Evolutionary conservation across 805 yeast species (phyloP), one percentile per base, ranked within the genome.

Genomic region (Cephaloascus albidus): DNA sequence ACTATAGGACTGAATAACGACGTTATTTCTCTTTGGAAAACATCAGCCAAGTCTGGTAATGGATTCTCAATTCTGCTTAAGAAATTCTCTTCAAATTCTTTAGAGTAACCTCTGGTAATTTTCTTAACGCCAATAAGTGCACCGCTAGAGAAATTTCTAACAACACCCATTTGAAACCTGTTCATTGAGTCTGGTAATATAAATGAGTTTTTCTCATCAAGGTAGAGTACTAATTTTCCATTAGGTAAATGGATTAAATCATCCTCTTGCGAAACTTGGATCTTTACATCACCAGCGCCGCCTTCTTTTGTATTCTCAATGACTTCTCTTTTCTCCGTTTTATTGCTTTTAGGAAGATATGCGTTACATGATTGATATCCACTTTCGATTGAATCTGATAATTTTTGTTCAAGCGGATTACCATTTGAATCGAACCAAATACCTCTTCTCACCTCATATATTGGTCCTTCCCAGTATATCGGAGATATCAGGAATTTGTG

Each of bases 381-480:
- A 4, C 50, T 50, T 54, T 89, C 97, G 17, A 89, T 50, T 40
- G 72, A 76, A 1, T 64, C 60, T 0, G 93, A 65, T 4, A 79
- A 42, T 1, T 60, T 57, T 1, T 63, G 62, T 8, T 66, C 51
- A 20, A 86, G 58, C 0, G 94, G 94, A 4, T 51, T 50, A 1
- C 76, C 76, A 38, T 74, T 74, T 8, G 71, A 53, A 30, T 67
- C 60, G 54, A 86, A 87, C 97, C 97, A 90, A 1, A 78, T 55
- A 1, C 96, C 96, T 40, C 97, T 63, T 36, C 96, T 66, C 1
- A 90, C 82, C 43, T 85, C 88, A 53, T 79, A 90, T 0, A 65
- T 61, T 0, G 96, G 93, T 1, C 97, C 97, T 5, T 76, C 78
- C 97, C 97, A 90, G 54, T 79, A 90, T 0, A 80, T 72, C 0